phyloP scores from a whole-genome alignment of 768 basidiomycete genomes.

The Boletus barrowsii region DNA sequence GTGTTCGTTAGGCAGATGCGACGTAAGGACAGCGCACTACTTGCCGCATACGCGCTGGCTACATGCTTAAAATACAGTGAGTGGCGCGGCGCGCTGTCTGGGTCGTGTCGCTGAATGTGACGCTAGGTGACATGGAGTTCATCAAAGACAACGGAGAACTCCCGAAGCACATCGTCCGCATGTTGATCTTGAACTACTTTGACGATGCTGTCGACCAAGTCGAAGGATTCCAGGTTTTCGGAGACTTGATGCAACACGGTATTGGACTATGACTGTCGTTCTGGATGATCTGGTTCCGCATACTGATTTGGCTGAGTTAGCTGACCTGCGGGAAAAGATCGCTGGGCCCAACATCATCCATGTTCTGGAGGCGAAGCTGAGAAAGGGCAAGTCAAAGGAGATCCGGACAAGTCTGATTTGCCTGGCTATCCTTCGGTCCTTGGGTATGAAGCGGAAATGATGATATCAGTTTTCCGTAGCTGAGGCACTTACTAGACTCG shows the following conservation, averaged over 20 bases:
- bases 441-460: slow-evolving; percentile 6
- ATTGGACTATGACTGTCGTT: background rate
- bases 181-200: slow-evolving; percentile 21
- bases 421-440: slow-evolving; percentile 19
- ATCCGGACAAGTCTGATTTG: slow-evolving; percentile 19
- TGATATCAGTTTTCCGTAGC: background rate
- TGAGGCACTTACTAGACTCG: slow-evolving; percentile 4
- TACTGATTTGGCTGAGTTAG: slow-evolving; percentile 5
- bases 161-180: slow-evolving; percentile 15
- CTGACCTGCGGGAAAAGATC: slow-evolving; percentile 8
- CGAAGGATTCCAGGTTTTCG: slow-evolving; percentile 23
- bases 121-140: slow-evolving; percentile 14
- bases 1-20: slow-evolving; percentile 12
- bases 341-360: slow-evolving; percentile 6
- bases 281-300: background rate
- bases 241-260: slow-evolving; percentile 20
- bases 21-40: slow-evolving; percentile 8
- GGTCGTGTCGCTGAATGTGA: background rate
- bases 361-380: slow-evolving; percentile 14
- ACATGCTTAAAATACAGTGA: slow-evolving; percentile 14
- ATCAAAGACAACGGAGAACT: slow-evolving; percentile 4
- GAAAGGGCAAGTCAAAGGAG: slow-evolving; percentile 8
- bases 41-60: slow-evolving; percentile 20
- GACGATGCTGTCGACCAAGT: slow-evolving; percentile 20
- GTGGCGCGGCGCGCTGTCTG: background rate